Evolutionary conservation across 192 early-diverging fungal genomes (phyloP).

Genomic region (Entrophospora sp.): DNA sequence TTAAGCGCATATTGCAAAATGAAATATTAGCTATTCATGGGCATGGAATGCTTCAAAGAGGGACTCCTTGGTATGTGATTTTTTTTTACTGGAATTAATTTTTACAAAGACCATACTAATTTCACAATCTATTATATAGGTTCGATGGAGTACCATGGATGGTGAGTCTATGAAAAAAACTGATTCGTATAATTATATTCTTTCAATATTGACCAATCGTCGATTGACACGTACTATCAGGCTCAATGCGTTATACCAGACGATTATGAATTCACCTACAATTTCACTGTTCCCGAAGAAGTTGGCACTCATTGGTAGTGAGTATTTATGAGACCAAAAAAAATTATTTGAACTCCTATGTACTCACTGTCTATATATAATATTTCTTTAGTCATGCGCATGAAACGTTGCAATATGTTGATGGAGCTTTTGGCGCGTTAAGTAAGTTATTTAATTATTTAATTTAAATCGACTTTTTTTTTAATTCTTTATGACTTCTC

Average conservation of each 20-base stretch:
- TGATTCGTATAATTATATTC: conserved; percentile 15
- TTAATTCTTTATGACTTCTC: conserved; percentile 3
- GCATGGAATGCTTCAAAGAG: conserved; percentile 16
- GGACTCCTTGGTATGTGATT: background rate
- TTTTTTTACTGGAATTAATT: conserved; percentile 4
- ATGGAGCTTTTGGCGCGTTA: conserved; percentile 22
- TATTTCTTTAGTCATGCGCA: conserved; percentile 30
- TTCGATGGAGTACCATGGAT: conserved; percentile 9
- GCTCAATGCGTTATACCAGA: conserved; percentile 27
- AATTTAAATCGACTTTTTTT: conserved; percentile 9
- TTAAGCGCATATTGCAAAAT: conserved; percentile 10
- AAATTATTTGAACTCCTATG: background rate
- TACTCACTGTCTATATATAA: conserved; percentile 9
- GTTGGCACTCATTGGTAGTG: conserved; percentile 39
- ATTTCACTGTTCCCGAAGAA: conserved; percentile 27
- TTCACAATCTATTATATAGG: conserved; percentile 12
- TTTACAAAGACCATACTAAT: conserved; percentile 6
- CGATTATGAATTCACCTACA: conserved; percentile 27
- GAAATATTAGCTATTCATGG: conserved; percentile 15
- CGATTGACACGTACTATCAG: conserved; percentile 9
- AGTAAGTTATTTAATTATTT: conserved; percentile 13
- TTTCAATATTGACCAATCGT: conserved; percentile 13
- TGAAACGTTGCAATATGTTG: conserved; percentile 21
- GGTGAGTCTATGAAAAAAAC: conserved; percentile 8
- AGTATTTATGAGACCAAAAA: conserved; percentile 13